Evolutionary conservation across 305 asterid genomes (phyloP).

Genomic region (Solanum hybrid): DNA sequence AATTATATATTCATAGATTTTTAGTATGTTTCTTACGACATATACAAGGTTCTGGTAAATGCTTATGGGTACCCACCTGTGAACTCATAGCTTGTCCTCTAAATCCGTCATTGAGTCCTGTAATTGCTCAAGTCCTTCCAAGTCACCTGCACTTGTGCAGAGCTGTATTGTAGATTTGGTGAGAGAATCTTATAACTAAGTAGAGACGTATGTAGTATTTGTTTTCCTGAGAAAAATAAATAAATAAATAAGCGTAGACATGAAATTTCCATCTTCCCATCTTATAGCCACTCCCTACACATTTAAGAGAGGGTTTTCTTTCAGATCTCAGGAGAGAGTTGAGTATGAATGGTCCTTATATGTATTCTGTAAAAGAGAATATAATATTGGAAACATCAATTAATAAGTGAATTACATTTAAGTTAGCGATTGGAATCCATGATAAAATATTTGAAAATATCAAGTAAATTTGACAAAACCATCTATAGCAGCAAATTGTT

Average conservation of each 20-base stretch:
- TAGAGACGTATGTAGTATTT: not conserved
- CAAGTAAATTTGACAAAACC: not conserved
- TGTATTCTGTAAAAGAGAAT: not conserved
- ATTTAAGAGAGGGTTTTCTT: not conserved
- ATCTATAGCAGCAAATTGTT: not conserved
- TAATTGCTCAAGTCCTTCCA: not conserved
- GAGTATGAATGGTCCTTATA: not conserved
- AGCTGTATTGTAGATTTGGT: not conserved
- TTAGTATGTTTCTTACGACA: not conserved
- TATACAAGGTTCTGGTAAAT: not conserved
- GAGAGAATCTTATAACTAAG: not conserved
- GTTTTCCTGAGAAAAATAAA: not conserved
- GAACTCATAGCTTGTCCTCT: not conserved
- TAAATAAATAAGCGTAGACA: not conserved
- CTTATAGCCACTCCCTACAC: not conserved
- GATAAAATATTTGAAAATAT: not conserved
- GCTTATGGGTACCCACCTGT: not conserved
- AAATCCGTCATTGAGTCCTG: not conserved
- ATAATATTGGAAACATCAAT: not conserved
- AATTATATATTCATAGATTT: not conserved
- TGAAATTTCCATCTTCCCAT: not conserved
- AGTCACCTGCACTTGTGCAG: not conserved
- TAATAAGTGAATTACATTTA: not conserved
- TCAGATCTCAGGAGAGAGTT: not conserved
- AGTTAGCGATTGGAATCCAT: not conserved